Percentiles rank a stretch among this genome's conserved stretches.
These are phyloP conservation scores for Baudoinia panamericana DNA, from an alignment of 495 filamentous ascomycete species.

Conservation along the genomic window DNA sequence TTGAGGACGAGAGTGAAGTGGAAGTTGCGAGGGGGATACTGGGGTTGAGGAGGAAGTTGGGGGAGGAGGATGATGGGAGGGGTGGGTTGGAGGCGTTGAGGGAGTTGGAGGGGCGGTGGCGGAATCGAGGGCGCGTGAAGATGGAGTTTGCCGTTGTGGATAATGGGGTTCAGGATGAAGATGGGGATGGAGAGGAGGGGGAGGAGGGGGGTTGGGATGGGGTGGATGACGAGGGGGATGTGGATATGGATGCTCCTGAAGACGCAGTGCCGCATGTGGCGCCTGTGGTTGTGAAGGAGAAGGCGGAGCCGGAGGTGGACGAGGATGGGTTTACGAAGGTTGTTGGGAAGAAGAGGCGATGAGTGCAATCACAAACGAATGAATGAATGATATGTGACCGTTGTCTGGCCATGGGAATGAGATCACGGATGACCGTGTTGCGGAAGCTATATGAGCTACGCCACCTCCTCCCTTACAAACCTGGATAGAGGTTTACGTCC, in stretches of 20 bases:
- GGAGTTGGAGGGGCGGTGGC: constrained; percentile 54
- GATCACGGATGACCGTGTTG: too few species aligned
- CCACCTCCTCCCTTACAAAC: too few species aligned
- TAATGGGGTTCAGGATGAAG: constrained; percentile 44
- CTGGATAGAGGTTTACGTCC: constrained; percentile 17
- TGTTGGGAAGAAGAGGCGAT: constrained; percentile 54
- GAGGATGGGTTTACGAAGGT: constrained; percentile 94
- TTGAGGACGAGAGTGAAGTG: constrained; percentile 77
- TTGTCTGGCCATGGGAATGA: too few species aligned
- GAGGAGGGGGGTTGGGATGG: constrained; percentile 33
- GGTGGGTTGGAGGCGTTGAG: constrained; percentile 44
- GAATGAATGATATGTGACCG: too few species aligned
- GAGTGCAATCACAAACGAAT: constrained; percentile 1
- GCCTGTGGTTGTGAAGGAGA: constrained; percentile 40
- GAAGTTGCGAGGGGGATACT: constrained; percentile 62
- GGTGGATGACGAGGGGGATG: constrained; percentile 41
- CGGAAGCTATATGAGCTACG: too few species aligned
- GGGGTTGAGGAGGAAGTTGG: constrained; percentile 46
- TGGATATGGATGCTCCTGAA: constrained; percentile 61
- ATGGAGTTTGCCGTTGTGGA: constrained; percentile 46
- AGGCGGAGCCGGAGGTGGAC: constrained; percentile 63
- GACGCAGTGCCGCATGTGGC: constrained; percentile 53
- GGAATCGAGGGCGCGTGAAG: constrained; percentile 43
- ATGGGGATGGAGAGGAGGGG: constrained; percentile 35
- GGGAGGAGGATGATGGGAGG: constrained; percentile 20